Evolutionary conservation across 768 basidiomycete genomes (phyloP).

Genomic region (Leccinum truebloodii): DNA sequence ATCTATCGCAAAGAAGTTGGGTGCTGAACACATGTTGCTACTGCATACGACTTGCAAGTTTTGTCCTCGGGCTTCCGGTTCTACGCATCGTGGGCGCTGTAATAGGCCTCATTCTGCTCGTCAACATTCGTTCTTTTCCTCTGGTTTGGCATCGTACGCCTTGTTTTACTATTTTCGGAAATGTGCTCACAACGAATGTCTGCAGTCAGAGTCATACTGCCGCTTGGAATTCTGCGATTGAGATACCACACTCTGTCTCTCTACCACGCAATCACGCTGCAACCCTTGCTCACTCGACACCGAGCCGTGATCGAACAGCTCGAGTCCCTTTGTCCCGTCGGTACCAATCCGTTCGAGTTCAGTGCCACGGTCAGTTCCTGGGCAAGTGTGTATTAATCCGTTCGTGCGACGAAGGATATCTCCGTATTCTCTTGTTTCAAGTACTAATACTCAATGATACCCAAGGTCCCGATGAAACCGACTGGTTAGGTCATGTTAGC

Average conservation of each 20-base stretch:
- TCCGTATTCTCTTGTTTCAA: background rate
- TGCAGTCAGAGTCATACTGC: conserved; percentile 12
- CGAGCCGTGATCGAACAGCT: conserved; percentile 9
- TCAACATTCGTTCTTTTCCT: conserved; percentile 17
- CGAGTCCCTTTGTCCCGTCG: conserved; percentile 18
- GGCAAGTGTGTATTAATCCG: conserved; percentile 15
- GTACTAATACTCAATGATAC: conserved; percentile 1
- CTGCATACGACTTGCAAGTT: background rate
- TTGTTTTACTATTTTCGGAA: background rate
- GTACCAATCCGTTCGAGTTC: conserved; percentile 19
- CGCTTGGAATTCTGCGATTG: conserved; percentile 13
- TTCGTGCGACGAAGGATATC: background rate
- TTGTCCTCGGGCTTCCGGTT: background rate
- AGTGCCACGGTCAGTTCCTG: conserved; percentile 6
- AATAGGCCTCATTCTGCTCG: conserved; percentile 9
- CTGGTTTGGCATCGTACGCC: conserved; percentile 18
- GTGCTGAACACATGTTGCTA: background rate
- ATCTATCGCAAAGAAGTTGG: conserved; percentile 3
- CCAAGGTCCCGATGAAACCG: conserved; percentile 20
- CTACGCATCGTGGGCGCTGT: conserved; percentile 1
- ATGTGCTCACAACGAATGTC: background rate
- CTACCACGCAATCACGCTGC: conserved; percentile 9
- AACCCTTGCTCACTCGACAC: conserved; percentile 14
- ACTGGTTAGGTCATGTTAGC: conserved; percentile 20
- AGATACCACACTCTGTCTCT: conserved; percentile 10